Conservation (phyloP, 345 rosid species). For the Eutrema heterophyllum region DNA sequence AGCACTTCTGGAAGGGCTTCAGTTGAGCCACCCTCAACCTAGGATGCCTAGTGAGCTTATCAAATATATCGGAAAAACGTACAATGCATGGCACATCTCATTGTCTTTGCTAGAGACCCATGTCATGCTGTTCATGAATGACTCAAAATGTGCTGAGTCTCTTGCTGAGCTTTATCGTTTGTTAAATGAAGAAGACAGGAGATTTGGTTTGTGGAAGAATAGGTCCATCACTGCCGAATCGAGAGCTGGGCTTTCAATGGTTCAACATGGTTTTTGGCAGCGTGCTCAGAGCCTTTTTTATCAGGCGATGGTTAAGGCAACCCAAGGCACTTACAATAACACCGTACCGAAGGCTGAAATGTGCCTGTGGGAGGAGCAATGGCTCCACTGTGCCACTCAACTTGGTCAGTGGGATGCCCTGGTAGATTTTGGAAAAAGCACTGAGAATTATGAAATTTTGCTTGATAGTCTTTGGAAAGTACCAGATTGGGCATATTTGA, state of each 20-base stretch:
- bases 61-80: constrained; percentile 93
- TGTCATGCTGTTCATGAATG: constrained; percentile 82
- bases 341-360: constrained; percentile 96
- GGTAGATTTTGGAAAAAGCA: constrained; percentile 84
- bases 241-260: constrained; percentile 90
- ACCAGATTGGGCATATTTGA: constrained; percentile 92
- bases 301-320: constrained; percentile 97
- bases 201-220: constrained; percentile 97
- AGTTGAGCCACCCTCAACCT: constrained; percentile 98
- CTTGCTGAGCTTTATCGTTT: constrained; percentile 90
- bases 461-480: constrained; percentile 93
- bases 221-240: constrained; percentile 88
- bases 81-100: constrained; percentile 97
- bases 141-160: constrained; percentile 89
- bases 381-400: constrained; percentile 89
- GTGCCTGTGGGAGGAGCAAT: constrained; percentile 99
- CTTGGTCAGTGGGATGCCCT: constrained; percentile 97
- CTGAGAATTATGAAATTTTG: constrained; percentile 86
- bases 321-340: constrained; percentile 95
- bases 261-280: constrained; percentile 99
- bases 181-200: constrained; percentile 96
- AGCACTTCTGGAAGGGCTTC: constrained; percentile 97
- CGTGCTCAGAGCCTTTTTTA: constrained; percentile 89
- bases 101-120: constrained; percentile 89
- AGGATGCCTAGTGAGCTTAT: constrained; percentile 97